These are phyloP conservation scores for Bremia lactucae DNA, from an alignment of 352 stramenopile genomes.

Conservation along the genomic window DNA sequence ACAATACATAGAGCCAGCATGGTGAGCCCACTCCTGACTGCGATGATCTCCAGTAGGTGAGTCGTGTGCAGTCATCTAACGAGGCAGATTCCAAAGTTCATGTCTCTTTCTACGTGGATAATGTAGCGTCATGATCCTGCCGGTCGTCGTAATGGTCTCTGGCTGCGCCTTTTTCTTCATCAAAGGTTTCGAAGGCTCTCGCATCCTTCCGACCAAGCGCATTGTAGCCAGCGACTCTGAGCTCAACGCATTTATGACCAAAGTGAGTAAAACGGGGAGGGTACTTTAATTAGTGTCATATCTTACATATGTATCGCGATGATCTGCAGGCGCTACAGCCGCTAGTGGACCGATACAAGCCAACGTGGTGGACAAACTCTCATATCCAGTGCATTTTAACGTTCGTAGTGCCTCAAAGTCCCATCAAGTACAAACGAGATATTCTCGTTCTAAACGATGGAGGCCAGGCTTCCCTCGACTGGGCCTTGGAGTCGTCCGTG, in stretches of 20 bases:
- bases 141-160: slow-evolving; percentile 20
- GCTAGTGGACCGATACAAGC: slow-evolving; percentile 42
- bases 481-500: slow-evolving; percentile 33
- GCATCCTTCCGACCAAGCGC: slow-evolving; percentile 18
- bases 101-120: no score
- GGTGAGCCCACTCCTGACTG: slow-evolving; percentile 7
- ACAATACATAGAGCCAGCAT: no score
- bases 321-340: slow-evolving; percentile 28
- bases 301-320: slow-evolving; percentile 5
- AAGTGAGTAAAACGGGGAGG: slow-evolving; percentile 20
- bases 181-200: slow-evolving; percentile 8
- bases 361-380: slow-evolving; percentile 68
- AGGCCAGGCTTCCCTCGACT: slow-evolving; percentile 59
- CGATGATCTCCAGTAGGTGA: no score
- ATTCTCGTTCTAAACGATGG: slow-evolving; percentile 47
- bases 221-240: slow-evolving; percentile 52
- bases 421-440: slow-evolving; percentile 47
- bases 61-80: no score
- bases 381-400: slow-evolving; percentile 67
- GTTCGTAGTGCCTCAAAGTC: slow-evolving; percentile 50
- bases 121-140: slow-evolving; percentile 16
- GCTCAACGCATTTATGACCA: slow-evolving; percentile 57
- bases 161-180: slow-evolving; percentile 20
- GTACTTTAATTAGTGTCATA: not conserved
- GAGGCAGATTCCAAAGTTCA: no score